These are phyloP conservation scores for Macadamia integrifolia DNA, from an alignment of 164 flowering plant genomes.

Conservation along the genomic window DNA sequence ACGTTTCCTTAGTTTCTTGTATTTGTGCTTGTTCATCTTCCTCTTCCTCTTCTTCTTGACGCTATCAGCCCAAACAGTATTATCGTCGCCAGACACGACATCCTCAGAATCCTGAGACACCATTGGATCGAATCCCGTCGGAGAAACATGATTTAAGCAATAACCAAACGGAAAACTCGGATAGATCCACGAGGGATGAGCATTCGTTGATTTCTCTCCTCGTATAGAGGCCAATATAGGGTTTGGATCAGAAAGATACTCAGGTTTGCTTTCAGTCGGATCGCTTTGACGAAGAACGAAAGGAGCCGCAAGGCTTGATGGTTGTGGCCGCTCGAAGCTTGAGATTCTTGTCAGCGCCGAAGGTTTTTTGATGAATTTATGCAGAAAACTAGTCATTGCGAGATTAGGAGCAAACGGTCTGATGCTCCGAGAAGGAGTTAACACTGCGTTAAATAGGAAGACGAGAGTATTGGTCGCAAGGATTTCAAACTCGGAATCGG, in stretches of 20 bases:
- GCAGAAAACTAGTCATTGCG: conserved; percentile 24
- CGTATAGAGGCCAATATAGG: conserved; percentile 7
- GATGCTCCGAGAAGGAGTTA: too few species aligned
- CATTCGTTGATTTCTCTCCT: neutral
- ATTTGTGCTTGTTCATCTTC: conserved; percentile 88
- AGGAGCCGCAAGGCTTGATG: neutral
- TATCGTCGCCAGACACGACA: conserved; percentile 10
- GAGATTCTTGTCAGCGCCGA: conserved; percentile 15
- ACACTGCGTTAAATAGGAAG: too few species aligned
- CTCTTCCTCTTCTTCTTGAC: conserved; percentile 85
- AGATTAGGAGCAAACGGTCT: too few species aligned
- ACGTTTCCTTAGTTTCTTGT: conserved; percentile 58
- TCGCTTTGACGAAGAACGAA: conserved; percentile 4
- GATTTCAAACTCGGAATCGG: too few species aligned
- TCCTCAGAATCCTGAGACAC: conserved; percentile 6
- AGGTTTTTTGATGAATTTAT: conserved; percentile 14
- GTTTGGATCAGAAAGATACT: conserved; percentile 3
- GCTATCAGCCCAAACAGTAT: conserved; percentile 61
- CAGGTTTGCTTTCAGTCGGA: conserved; percentile 7
- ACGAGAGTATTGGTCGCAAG: too few species aligned
- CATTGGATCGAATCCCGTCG: conserved; percentile 13
- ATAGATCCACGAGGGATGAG: conserved; percentile 14
- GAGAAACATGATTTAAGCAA: conserved; percentile 20
- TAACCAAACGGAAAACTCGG: conserved; percentile 36
- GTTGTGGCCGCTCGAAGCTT: conserved; percentile 2